Evolutionary conservation across 2,329 filamentous ascomycete genomes (phyloP).

Genomic region (Colletotrichum tabaci): DNA sequence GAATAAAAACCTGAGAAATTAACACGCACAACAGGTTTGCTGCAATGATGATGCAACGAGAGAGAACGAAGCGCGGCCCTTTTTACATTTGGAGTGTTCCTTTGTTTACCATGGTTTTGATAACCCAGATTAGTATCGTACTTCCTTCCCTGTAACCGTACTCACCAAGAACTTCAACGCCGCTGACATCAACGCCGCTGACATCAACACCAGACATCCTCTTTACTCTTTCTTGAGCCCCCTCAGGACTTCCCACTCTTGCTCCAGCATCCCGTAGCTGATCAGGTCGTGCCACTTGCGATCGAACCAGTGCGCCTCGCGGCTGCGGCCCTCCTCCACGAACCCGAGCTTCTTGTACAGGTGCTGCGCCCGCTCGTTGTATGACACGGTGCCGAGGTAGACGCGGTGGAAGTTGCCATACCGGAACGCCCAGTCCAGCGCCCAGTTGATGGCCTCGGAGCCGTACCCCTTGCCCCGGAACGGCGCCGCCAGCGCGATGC

Average conservation of each 20-base stretch:
- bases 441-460: constrained; percentile 1
- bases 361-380: constrained; percentile 10
- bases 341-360: constrained; percentile 8
- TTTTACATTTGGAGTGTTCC: too few species aligned
- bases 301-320: not conserved
- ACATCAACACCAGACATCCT: not conserved
- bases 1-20: too few species aligned
- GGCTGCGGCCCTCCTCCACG: not conserved
- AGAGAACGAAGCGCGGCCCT: too few species aligned
- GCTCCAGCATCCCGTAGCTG: not conserved
- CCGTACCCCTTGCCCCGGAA: not conserved
- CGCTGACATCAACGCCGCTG: not conserved
- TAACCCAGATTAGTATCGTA: too few species aligned
- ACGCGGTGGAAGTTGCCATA: constrained; percentile 13
- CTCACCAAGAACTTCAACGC: not conserved
- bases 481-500: not conserved
- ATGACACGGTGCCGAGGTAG: not conserved
- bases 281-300: not conserved
- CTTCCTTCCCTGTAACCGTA: too few species aligned
- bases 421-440: constrained; percentile 1
- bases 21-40: too few species aligned
- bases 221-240: not conserved
- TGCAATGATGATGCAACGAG: too few species aligned
- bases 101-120: too few species aligned
- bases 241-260: not conserved